Evolutionary conservation across 352 stramenopile genomes (phyloP).

Genomic region (Pythium aphanidermatum): DNA sequence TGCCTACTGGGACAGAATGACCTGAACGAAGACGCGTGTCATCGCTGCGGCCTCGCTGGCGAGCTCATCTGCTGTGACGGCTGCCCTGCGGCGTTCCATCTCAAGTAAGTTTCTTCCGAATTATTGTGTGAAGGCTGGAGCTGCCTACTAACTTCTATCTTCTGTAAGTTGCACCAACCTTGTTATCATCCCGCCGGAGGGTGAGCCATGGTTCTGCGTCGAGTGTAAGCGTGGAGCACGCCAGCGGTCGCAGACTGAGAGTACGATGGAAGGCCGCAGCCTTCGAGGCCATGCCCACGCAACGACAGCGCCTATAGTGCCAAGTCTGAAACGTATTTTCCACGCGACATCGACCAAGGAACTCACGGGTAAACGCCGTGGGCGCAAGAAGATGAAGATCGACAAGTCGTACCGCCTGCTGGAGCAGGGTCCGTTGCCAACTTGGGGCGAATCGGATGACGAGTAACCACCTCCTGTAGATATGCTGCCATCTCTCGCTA

Average conservation of each 20-base stretch:
- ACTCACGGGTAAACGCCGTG: conserved; percentile 25
- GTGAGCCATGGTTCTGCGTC: conserved; percentile 63
- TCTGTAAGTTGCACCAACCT: conserved; percentile 54
- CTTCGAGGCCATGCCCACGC: conserved; percentile 30
- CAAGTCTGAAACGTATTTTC: conserved; percentile 66
- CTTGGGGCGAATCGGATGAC: conserved; percentile 36
- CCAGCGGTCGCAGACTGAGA: conserved; percentile 10
- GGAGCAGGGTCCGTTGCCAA: conserved; percentile 51
- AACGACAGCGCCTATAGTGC: conserved; percentile 23
- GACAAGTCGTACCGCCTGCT: conserved; percentile 57
- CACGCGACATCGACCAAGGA: conserved; percentile 26
- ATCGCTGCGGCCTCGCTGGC: conserved; percentile 61
- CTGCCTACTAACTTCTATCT: background rate
- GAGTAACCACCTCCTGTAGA: conserved; percentile 2
- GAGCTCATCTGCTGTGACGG: conserved; percentile 80
- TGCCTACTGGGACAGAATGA: conserved; percentile 40
- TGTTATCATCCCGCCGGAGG: conserved; percentile 38
- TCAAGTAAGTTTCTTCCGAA: conserved; percentile 30
- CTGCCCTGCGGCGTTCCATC: conserved; percentile 69
- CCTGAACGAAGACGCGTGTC: conserved; percentile 75
- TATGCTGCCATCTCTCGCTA: background rate
- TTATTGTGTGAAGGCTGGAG: background rate
- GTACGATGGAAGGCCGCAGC: conserved; percentile 20
- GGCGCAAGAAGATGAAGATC: conserved; percentile 50
- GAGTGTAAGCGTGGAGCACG: conserved; percentile 53